Conservation (phyloP, 352 stramenopile genomes). For the Globisporangium rhizosaccharum region DNA sequence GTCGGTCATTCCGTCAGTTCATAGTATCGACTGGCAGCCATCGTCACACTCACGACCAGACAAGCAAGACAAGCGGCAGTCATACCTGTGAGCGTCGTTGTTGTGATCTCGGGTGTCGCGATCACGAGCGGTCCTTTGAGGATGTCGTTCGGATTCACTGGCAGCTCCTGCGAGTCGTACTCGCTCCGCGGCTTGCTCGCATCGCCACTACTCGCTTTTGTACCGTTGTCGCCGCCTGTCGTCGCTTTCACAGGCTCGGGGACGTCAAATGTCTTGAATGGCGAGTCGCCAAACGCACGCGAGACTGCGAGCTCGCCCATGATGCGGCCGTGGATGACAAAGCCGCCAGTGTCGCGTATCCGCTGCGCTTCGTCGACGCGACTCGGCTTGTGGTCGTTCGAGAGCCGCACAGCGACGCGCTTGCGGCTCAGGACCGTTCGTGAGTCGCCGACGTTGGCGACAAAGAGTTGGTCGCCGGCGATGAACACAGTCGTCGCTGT, state of each 20-base stretch:
- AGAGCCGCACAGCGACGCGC: slow-evolving; percentile 86
- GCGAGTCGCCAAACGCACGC: slow-evolving; percentile 87
- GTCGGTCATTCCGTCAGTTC: background rate
- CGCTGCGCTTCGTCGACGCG: slow-evolving; percentile 91
- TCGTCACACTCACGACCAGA: background rate
- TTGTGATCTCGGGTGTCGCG: slow-evolving; percentile 66
- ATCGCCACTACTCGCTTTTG: slow-evolving; percentile 16
- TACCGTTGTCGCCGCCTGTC: background rate
- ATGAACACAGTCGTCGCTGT: slow-evolving; percentile 94
- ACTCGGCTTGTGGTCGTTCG: slow-evolving; percentile 96
- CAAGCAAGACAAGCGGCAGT: too few species aligned
- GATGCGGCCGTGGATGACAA: slow-evolving; percentile 89
- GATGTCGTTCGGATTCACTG: slow-evolving; percentile 82
- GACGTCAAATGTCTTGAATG: slow-evolving; percentile 93
- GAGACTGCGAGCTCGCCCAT: slow-evolving; percentile 90
- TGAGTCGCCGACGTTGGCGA: slow-evolving; percentile 96
- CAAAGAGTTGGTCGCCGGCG: slow-evolving; percentile 90
- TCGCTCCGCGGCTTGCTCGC: slow-evolving; percentile 57
- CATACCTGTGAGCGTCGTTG: slow-evolving; percentile 57
- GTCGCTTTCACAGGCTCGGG: slow-evolving; percentile 30
- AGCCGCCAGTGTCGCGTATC: slow-evolving; percentile 91
- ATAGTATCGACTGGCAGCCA: background rate
- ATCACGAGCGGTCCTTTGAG: slow-evolving; percentile 82
- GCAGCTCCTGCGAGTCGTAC: slow-evolving; percentile 71
- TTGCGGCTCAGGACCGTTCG: slow-evolving; percentile 91